Evolutionary conservation across 179 eudicot genomes (phyloP).

Genomic region (Spinacia oleracea): DNA sequence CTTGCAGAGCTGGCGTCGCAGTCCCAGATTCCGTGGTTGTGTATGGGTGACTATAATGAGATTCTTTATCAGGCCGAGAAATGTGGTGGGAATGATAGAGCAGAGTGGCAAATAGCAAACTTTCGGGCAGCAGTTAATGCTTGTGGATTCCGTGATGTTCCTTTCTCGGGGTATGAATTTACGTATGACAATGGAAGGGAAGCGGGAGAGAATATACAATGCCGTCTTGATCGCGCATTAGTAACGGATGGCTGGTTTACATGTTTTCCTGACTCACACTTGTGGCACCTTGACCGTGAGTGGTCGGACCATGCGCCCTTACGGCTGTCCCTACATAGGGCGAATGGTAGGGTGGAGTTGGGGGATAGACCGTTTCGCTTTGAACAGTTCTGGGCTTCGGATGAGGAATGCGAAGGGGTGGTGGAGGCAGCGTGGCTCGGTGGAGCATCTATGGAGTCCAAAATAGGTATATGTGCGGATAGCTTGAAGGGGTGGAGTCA

Average conservation of each 20-base stretch:
- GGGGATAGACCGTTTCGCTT: too few relatives aligned
- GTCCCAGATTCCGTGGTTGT: not conserved
- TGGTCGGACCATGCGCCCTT: not conserved
- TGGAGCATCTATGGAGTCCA: not conserved
- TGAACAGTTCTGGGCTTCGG: not conserved
- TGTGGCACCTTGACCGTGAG: not conserved
- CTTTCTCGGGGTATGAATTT: not conserved
- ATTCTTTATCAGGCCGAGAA: not conserved
- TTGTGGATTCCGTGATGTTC: not conserved
- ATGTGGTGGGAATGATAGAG: not conserved
- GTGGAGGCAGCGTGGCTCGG: too few relatives aligned
- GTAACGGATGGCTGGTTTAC: not conserved
- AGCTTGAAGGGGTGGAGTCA: not conserved
- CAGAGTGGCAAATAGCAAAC: not conserved
- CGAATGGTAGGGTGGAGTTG: too few relatives aligned
- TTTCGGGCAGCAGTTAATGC: not conserved
- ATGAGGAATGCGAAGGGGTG: not conserved
- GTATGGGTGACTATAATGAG: not conserved
- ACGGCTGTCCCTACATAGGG: too few relatives aligned
- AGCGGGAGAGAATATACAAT: not conserved
- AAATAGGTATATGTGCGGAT: not conserved
- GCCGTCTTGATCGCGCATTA: not conserved
- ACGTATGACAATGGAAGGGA: not conserved
- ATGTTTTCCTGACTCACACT: not conserved
- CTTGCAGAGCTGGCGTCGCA: not conserved